These are phyloP conservation scores for Torrubiella hemipterigena DNA, from an alignment of 2,329 filamentous ascomycete species.

Conservation along the genomic window DNA sequence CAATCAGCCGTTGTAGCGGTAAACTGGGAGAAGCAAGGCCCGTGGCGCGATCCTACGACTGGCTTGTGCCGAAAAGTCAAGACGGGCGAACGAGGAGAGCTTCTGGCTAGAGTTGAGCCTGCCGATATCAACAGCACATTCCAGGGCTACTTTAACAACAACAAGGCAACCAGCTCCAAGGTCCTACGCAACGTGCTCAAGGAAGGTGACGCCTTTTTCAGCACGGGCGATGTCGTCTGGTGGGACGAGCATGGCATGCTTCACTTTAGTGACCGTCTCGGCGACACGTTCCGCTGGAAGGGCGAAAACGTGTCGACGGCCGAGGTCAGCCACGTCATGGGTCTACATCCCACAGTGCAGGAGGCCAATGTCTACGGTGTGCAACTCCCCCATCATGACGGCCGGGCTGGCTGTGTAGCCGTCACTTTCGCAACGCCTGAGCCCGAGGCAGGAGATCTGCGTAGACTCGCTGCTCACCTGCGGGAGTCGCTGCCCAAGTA, in stretches of 20 bases:
- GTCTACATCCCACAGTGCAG: constrained; percentile 50
- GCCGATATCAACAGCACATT: constrained; percentile 52
- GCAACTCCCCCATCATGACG: constrained; percentile 66
- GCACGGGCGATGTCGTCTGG: constrained; percentile 69
- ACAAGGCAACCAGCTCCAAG: constrained; percentile 60
- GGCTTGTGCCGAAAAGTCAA: constrained; percentile 53
- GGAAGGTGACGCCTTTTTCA: constrained; percentile 72
- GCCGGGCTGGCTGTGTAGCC: constrained; percentile 73
- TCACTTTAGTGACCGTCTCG: constrained; percentile 73
- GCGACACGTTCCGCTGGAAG: constrained; percentile 72
- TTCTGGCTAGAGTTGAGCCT: constrained; percentile 57
- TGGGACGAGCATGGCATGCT: constrained; percentile 57
- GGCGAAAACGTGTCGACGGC: constrained; percentile 72
- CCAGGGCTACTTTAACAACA: constrained; percentile 73
- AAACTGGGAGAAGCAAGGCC: constrained; percentile 58
- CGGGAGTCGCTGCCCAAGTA: constrained; percentile 52
- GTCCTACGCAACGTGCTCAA: constrained; percentile 60
- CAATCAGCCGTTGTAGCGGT: constrained; percentile 51
- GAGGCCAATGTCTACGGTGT: constrained; percentile 87
- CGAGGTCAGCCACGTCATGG: constrained; percentile 66
- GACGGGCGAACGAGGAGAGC: constrained; percentile 57
- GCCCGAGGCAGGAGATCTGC: constrained; percentile 32
- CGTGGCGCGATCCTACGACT: constrained; percentile 54
- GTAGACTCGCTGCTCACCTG: constrained; percentile 48
- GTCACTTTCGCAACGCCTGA: constrained; percentile 38